These are phyloP conservation scores for Cryptococcus sp. DNA, from an alignment of 1,284 basidiomycete species.

Conservation along the genomic window DNA sequence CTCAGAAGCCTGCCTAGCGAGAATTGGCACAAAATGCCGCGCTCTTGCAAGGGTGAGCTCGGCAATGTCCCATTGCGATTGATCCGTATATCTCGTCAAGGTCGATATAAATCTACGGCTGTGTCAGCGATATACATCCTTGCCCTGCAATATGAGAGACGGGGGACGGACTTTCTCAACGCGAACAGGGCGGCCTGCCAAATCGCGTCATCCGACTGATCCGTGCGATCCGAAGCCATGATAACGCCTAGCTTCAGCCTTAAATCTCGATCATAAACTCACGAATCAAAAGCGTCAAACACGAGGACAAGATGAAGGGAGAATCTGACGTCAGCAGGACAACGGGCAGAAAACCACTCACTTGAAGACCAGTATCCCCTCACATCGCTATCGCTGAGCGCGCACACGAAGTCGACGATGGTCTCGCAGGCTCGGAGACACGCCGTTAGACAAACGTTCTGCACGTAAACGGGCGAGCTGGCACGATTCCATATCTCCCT, in stretches of 20 bases:
- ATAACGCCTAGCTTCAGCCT: conserved; percentile 5
- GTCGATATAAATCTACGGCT: conserved; percentile 8
- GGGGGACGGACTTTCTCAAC: conserved; percentile 7
- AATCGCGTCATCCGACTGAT: conserved; percentile 14
- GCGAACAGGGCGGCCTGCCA: conserved; percentile 14
- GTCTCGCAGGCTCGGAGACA: conserved; percentile 5
- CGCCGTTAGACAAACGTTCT: conserved; percentile 2
- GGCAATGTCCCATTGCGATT: conserved; percentile 16
- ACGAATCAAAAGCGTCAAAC: conserved; percentile 13
- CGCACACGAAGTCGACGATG: conserved; percentile 13
- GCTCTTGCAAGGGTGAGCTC: conserved; percentile 14
- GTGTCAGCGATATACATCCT: too few species aligned
- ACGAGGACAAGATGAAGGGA: conserved; percentile 15
- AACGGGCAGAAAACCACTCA: neutral
- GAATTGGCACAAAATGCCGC: conserved; percentile 16
- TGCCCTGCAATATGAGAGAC: neutral
- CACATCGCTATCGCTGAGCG: conserved; percentile 3
- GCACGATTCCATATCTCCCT: conserved; percentile 4
- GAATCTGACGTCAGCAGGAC: conserved; percentile 13
- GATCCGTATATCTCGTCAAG: conserved; percentile 1
- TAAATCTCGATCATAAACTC: neutral
- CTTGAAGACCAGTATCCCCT: conserved; percentile 18
- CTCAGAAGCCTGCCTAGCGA: conserved; percentile 15
- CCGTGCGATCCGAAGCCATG: conserved; percentile 12
- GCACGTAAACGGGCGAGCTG: neutral